Percentiles rank a stretch among this genome's conserved stretches.
These are phyloP conservation scores for Diaporthe aspalathi DNA, from an alignment of 2,329 filamentous ascomycete species.

Conservation along the genomic window DNA sequence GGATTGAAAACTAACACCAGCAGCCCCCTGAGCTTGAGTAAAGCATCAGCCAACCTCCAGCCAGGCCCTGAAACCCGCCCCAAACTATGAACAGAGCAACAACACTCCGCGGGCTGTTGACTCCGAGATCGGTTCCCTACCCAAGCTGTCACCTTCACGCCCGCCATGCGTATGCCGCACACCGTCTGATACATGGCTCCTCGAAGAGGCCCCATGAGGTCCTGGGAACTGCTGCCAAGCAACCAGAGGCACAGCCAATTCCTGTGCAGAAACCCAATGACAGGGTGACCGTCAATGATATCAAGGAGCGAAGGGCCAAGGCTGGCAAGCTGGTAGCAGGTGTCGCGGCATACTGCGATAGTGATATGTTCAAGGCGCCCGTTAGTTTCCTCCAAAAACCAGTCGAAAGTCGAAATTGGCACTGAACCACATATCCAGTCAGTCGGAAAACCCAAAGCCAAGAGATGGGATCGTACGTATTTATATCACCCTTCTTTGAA, in stretches of 20 bases:
- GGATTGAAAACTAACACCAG: no score
- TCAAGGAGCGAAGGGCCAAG: slow-evolving; percentile 75
- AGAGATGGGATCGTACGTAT: slow-evolving; percentile 84
- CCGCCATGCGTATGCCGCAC: slow-evolving; percentile 12
- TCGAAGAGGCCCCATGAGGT: slow-evolving; percentile 32
- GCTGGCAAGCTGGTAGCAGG: slow-evolving; percentile 79
- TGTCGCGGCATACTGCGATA: slow-evolving; percentile 80
- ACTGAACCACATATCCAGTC: slow-evolving; percentile 42
- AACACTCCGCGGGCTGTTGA: slow-evolving; percentile 32
- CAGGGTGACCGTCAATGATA: slow-evolving; percentile 70
- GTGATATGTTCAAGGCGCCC: slow-evolving; percentile 84
- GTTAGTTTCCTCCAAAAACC: slow-evolving; percentile 55
- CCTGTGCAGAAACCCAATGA: slow-evolving; percentile 28
- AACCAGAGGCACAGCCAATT: slow-evolving; percentile 43
- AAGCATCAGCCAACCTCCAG: neutral
- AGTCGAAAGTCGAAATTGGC: neutral
- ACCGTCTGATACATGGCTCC: slow-evolving; percentile 34
- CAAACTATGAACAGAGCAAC: slow-evolving; percentile 33
- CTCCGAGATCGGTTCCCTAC: slow-evolving; percentile 35
- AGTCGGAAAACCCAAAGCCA: slow-evolving; percentile 77
- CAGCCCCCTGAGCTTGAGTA: neutral
- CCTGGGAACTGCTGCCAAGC: slow-evolving; percentile 40
- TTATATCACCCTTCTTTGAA: neutral
- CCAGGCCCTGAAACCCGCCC: neutral
- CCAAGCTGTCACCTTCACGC: neutral